Conservation (phyloP, 129 eudicot species). For the Artemisia argyi region DNA sequence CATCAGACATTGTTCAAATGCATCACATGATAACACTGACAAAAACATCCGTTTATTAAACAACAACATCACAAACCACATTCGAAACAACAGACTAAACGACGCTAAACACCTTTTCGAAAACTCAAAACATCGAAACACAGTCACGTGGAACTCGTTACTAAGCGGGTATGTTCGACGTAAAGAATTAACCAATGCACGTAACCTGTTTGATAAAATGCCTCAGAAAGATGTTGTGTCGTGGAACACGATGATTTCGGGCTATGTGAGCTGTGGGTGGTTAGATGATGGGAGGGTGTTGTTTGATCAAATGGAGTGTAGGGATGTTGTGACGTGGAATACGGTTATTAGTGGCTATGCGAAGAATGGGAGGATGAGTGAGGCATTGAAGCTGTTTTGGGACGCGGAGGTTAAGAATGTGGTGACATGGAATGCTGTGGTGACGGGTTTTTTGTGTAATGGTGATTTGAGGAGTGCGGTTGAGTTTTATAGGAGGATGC, state of each 20-base stretch:
- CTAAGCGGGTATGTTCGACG: background rate
- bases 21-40: background rate
- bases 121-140: constrained; percentile 24
- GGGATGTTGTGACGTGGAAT: background rate
- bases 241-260: constrained; percentile 11
- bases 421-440: constrained; percentile 72
- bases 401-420: constrained; percentile 58
- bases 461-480: constrained; percentile 58
- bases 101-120: too few relatives aligned
- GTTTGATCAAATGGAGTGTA: background rate
- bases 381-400: constrained; percentile 42
- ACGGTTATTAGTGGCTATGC: background rate
- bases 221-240: constrained; percentile 58
- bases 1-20: constrained; percentile 21
- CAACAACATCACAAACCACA: constrained; percentile 17
- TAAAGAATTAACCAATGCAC: background rate
- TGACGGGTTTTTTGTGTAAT: constrained; percentile 62
- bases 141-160: constrained; percentile 79
- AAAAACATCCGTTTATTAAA: constrained; percentile 37
- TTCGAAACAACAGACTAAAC: too few relatives aligned
- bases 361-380: constrained; percentile 3
- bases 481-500: constrained; percentile 60
- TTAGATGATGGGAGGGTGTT: background rate
- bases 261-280: background rate
- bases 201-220: constrained; percentile 33